Percentiles rank a stretch among this genome's conserved stretches.
phyloP scores from a whole-genome alignment of 148 eudicot species.

The Camellia sinensis region DNA sequence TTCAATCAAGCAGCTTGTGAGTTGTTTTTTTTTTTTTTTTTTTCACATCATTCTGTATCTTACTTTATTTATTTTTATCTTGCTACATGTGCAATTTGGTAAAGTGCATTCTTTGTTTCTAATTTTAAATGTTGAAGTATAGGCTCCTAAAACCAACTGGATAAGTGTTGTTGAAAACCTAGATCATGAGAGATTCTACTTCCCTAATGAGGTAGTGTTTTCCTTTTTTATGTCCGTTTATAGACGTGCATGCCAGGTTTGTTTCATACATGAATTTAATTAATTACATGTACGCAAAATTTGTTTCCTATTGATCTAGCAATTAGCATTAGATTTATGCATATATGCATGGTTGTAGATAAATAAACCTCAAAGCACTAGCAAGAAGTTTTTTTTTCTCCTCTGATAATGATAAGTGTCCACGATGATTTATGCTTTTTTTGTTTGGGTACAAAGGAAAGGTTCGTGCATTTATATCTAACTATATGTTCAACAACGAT shows the following conservation, averaged over 20 bases:
- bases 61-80: neutral
- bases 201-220: constrained; percentile 72
- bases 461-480: too few species aligned
- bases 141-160: constrained; percentile 56
- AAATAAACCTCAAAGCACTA: too few species aligned
- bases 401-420: too few species aligned
- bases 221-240: constrained; percentile 73
- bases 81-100: neutral
- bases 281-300: neutral
- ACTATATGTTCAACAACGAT: too few species aligned
- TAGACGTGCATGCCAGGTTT: constrained; percentile 42
- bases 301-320: too few species aligned
- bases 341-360: too few species aligned
- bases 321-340: too few species aligned
- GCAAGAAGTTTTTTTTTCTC: too few species aligned
- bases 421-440: too few species aligned
- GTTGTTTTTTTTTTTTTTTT: constrained; percentile 30
- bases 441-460: too few species aligned
- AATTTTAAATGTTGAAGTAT: constrained; percentile 21
- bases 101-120: neutral
- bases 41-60: neutral
- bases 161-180: constrained; percentile 59
- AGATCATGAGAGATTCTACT: constrained; percentile 87
- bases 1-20: constrained; percentile 82
- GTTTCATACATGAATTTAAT: neutral